Conservation (phyloP, 148 eudicot species). For the Camellia japonica region DNA sequence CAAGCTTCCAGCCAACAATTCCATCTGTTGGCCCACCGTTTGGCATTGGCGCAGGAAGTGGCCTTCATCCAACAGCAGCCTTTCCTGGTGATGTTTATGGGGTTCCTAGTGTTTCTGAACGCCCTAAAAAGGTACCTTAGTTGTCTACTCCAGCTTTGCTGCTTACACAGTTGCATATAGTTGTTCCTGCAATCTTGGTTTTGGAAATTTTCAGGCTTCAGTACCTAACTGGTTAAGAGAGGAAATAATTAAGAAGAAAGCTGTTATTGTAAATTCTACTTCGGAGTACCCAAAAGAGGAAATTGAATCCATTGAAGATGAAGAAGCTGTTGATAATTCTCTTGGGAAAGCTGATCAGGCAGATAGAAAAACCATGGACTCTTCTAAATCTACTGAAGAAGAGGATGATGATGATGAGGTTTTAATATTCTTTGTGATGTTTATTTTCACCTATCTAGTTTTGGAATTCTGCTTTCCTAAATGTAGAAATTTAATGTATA, state of each 20-base stretch:
- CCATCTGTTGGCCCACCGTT: constrained; percentile 50
- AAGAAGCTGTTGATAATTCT: constrained; percentile 42
- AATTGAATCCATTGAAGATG: constrained; percentile 65
- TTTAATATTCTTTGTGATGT: constrained; percentile 3
- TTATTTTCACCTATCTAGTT: constrained; percentile 1
- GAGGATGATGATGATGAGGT: constrained; percentile 69
- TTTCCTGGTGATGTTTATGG: constrained; percentile 76
- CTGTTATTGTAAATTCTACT: constrained; percentile 57
- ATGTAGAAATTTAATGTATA: too few species aligned
- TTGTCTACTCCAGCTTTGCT: neutral
- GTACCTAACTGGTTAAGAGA: constrained; percentile 98
- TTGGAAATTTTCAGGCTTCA: constrained; percentile 58
- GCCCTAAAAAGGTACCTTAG: constrained; percentile 72
- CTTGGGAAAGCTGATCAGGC: constrained; percentile 58
- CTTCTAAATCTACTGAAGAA: constrained; percentile 78
- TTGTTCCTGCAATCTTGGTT: neutral
- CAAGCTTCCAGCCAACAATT: constrained; percentile 53
- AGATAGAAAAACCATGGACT: constrained; percentile 78
- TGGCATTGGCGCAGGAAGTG: constrained; percentile 52
- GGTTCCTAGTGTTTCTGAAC: constrained; percentile 57
- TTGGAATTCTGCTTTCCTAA: constrained; percentile 8
- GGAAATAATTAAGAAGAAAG: constrained; percentile 90
- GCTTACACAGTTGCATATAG: neutral
- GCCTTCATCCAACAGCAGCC: constrained; percentile 53
- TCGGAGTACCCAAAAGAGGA: constrained; percentile 51